A percentile compares a stretch with the other conserved stretches of the same genome.
Conservation (phyloP, 208 protist species). For the Leishmania aethiopica region DNA sequence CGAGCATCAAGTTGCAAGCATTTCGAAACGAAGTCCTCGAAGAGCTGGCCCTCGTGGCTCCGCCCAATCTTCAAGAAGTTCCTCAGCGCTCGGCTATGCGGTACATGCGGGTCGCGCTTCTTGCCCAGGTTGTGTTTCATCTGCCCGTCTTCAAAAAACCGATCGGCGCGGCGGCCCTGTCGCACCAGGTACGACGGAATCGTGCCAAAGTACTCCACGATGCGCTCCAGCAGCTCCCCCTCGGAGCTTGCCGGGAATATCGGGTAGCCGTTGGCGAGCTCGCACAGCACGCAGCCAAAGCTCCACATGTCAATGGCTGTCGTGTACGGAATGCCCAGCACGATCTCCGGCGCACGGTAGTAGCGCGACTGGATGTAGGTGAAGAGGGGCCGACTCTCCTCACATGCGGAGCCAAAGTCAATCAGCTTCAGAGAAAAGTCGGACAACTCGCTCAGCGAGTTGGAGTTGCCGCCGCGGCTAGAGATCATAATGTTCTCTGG, state of each 20-base stretch:
- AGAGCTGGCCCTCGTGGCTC: constrained; percentile 35
- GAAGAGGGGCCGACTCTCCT: constrained; percentile 89
- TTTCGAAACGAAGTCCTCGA: constrained; percentile 57
- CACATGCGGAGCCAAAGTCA: constrained; percentile 97
- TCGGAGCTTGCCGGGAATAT: constrained; percentile 91
- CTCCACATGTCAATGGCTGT: constrained; percentile 94
- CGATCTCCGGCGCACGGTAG: constrained; percentile 93
- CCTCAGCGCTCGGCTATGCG: constrained; percentile 35
- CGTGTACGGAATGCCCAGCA: constrained; percentile 89
- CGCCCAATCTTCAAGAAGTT: constrained; percentile 45
- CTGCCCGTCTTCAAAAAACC: constrained; percentile 55
- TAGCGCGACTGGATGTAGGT: constrained; percentile 95
- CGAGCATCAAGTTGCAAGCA: constrained; percentile 67
- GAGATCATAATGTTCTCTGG: constrained; percentile 96
- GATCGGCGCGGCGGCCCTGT: constrained; percentile 48
- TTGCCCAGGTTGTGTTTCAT: constrained; percentile 29
- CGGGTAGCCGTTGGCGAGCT: constrained; percentile 92
- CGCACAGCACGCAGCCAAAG: constrained; percentile 93
- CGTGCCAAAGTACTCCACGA: constrained; percentile 85
- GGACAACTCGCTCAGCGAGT: neutral
- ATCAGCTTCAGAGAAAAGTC: constrained; percentile 95
- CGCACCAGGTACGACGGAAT: constrained; percentile 56
- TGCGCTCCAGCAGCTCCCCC: constrained; percentile 81
- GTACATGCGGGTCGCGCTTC: constrained; percentile 32
- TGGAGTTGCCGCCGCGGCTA: constrained; percentile 3